These are phyloP conservation scores for Termitomyces sp. DNA, from an alignment of 768 basidiomycete species.

Conservation along the genomic window DNA sequence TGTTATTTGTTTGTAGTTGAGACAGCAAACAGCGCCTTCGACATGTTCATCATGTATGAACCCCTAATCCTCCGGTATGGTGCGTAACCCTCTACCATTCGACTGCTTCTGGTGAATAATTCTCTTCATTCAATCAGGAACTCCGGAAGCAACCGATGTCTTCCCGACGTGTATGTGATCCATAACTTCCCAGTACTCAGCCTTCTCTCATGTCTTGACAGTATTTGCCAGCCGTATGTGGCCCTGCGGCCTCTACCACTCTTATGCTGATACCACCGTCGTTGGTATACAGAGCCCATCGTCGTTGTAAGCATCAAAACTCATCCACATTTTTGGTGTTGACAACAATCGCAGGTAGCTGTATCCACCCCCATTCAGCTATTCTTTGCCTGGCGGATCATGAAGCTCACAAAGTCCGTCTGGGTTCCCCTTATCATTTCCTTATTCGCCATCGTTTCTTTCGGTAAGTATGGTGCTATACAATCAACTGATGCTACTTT, in stretches of 20 bases:
- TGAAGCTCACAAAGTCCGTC: slow-evolving; percentile 12
- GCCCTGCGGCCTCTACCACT: not conserved
- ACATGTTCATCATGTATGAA: slow-evolving; percentile 35
- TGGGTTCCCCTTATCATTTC: slow-evolving; percentile 15
- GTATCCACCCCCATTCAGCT: slow-evolving; percentile 21
- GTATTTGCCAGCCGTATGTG: not conserved
- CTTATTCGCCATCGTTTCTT: slow-evolving; percentile 1
- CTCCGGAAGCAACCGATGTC: slow-evolving; percentile 8
- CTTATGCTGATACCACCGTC: not conserved
- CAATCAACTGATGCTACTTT: not conserved
- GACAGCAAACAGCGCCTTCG: slow-evolving; percentile 30
- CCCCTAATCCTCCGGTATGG: slow-evolving; percentile 35
- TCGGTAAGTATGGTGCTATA: not conserved
- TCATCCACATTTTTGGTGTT: not conserved
- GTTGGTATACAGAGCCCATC: slow-evolving; percentile 12
- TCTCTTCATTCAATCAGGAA: not conserved
- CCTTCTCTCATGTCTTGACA: not conserved
- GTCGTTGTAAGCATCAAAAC: slow-evolving; percentile 3
- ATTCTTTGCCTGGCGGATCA: slow-evolving; percentile 21
- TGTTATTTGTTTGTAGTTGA: slow-evolving; percentile 31
- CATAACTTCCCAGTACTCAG: no score
- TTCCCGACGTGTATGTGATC: slow-evolving; percentile 25
- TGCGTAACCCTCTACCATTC: slow-evolving; percentile 8
- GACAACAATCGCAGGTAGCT: slow-evolving; percentile 9
- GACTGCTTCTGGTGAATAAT: not conserved